phyloP scores from a whole-genome alignment of 805 yeast species.

The Metschnikowia henanensis region DNA sequence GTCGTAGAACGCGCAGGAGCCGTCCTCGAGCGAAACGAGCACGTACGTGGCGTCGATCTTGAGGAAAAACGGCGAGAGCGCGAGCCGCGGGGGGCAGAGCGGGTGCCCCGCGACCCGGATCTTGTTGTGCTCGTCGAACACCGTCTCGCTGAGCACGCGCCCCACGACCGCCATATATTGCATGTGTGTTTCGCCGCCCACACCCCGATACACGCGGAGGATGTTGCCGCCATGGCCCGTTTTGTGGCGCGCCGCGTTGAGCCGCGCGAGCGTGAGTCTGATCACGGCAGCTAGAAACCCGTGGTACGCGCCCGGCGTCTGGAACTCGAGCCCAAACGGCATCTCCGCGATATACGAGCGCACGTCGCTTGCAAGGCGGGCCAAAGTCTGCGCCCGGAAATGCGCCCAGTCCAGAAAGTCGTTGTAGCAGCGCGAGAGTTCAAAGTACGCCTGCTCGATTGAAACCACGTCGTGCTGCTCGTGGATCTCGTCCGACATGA shows the following conservation, averaged over 20 bases:
- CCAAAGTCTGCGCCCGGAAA: conserved; percentile 5
- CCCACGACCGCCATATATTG: conserved; percentile 13
- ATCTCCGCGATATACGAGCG: conserved; percentile 4
- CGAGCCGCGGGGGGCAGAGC: not conserved
- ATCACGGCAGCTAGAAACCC: conserved; percentile 3
- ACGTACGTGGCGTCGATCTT: conserved; percentile 7
- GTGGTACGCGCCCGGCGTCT: not conserved
- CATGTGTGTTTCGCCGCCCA: conserved; percentile 8
- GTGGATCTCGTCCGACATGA: conserved; percentile 3
- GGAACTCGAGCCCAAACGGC: conserved; percentile 9
- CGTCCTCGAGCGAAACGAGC: conserved; percentile 9
- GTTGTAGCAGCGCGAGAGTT: conserved; percentile 16
- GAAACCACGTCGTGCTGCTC: conserved; percentile 1
- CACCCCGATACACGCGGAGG: conserved; percentile 14
- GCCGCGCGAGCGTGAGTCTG: conserved; percentile 4
- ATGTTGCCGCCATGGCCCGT: conserved; percentile 14
- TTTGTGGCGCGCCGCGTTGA: not conserved
- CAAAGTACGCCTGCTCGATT: conserved; percentile 16
- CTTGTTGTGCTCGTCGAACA: conserved; percentile 4
- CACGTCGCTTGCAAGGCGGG: conserved; percentile 4
- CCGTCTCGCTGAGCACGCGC: conserved; percentile 12
- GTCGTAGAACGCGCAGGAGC: conserved; percentile 6
- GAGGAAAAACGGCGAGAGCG: conserved; percentile 10
- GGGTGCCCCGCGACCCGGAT: conserved; percentile 5
- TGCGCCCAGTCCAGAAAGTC: conserved; percentile 12